Evolutionary conservation across 371 early-diverging fungal species (phyloP).

Genomic region (Umbelopsis sp.): DNA sequence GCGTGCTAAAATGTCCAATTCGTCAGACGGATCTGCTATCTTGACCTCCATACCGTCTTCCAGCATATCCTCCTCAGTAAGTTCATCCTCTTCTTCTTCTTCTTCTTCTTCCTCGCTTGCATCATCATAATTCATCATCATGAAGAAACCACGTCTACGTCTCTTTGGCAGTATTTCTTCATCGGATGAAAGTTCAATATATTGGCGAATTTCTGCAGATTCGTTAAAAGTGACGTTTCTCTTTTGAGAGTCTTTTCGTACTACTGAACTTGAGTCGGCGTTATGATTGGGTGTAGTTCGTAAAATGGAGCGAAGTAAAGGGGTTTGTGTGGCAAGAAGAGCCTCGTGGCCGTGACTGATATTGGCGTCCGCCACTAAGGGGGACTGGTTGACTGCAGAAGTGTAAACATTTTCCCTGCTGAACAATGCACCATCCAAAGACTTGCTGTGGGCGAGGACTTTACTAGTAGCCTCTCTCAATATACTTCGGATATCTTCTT

Average conservation of each 20-base stretch:
- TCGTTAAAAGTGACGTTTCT: conserved; percentile 9
- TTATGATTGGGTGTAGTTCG: neutral
- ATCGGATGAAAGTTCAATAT: conserved; percentile 8
- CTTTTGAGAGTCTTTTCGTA: neutral
- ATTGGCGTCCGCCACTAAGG: too few relatives aligned
- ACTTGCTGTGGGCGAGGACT: too few relatives aligned
- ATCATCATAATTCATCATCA: neutral
- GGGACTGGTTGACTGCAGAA: too few relatives aligned
- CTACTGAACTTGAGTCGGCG: neutral
- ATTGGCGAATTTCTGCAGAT: conserved; percentile 7
- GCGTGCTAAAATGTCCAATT: neutral
- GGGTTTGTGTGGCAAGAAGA: neutral
- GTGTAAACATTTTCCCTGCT: too few relatives aligned
- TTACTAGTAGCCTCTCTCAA: neutral
- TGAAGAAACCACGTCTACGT: neutral
- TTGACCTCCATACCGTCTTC: neutral
- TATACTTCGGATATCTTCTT: conserved; percentile 9
- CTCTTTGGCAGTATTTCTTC: neutral
- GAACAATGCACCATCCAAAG: too few relatives aligned
- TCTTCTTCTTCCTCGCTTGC: neutral
- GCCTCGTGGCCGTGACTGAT: too few relatives aligned
- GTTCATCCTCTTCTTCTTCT: neutral
- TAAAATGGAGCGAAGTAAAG: conserved; percentile 5
- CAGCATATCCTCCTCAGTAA: neutral
- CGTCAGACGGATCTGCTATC: neutral